phyloP scores from a whole-genome alignment of 2,329 filamentous ascomycete species.

The Paecilomyces variotii region DNA sequence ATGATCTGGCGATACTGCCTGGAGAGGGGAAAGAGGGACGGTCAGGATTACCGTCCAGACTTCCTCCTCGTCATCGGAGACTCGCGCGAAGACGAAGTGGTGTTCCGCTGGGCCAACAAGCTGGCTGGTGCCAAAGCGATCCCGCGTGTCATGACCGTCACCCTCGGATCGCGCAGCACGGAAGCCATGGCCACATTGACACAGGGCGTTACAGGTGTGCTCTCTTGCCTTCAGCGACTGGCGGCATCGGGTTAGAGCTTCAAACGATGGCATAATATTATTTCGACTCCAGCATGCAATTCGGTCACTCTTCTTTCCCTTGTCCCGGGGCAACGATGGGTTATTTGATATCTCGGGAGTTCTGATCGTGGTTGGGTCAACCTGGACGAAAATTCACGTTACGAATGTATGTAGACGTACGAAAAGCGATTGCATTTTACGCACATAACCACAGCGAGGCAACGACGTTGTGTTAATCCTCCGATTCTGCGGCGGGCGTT shows the following conservation, averaged over 20 bases:
- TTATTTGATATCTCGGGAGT: not conserved
- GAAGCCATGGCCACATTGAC: conserved; percentile 78
- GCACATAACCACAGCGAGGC: not conserved
- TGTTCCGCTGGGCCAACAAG: conserved; percentile 89
- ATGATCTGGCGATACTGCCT: conserved; percentile 62
- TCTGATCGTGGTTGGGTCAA: not conserved
- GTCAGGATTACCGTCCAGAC: conserved; percentile 48
- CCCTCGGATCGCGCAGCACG: conserved; percentile 77
- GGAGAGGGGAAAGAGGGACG: conserved; percentile 41
- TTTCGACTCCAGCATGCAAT: not conserved
- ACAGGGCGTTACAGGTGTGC: conserved; percentile 72
- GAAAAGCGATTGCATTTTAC: not conserved
- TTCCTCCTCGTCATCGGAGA: conserved; percentile 88
- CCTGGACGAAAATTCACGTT: not conserved
- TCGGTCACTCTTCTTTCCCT: not conserved
- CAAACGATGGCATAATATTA: not conserved
- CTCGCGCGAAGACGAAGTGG: conserved; percentile 84
- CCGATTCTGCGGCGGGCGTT: not conserved
- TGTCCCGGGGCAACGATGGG: not conserved
- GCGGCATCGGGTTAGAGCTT: conserved; percentile 17
- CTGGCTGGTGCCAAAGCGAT: conserved; percentile 53
- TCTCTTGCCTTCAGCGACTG: conserved; percentile 47
- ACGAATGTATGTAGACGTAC: not conserved
- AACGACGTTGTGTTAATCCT: not conserved
- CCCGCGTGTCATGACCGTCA: conserved; percentile 72